phyloP scores from a whole-genome alignment of 495 filamentous ascomycete species.

The Lepidopterella palustris region DNA sequence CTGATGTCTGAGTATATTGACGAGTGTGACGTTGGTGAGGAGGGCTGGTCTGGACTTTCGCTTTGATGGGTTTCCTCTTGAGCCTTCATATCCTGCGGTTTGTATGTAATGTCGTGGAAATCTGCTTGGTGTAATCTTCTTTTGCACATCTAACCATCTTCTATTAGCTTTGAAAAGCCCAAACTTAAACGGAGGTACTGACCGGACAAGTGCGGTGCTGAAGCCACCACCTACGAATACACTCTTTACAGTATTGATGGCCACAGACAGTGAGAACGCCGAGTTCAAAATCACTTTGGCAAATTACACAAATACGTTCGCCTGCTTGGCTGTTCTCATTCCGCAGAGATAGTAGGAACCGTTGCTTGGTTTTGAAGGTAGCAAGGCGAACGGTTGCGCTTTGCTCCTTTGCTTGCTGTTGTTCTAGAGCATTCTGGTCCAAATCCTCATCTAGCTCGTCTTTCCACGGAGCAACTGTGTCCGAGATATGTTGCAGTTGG shows the following conservation, averaged over 20 bases:
- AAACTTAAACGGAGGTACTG: neutral
- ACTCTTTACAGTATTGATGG: slow-evolving; percentile 84
- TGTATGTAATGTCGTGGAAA: slow-evolving; percentile 77
- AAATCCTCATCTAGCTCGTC: slow-evolving; percentile 46
- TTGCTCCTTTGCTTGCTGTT: slow-evolving; percentile 41
- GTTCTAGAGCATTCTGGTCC: slow-evolving; percentile 34
- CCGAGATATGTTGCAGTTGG: slow-evolving; percentile 81
- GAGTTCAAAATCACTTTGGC: slow-evolving; percentile 60
- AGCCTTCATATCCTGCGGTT: slow-evolving; percentile 62
- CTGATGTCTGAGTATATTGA: slow-evolving; percentile 75
- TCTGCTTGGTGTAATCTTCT: slow-evolving; percentile 51
- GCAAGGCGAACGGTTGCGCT: slow-evolving; percentile 49
- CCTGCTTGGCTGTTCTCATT: slow-evolving; percentile 50
- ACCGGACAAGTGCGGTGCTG: slow-evolving; percentile 33
- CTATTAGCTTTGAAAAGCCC: neutral
- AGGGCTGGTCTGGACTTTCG: slow-evolving; percentile 4
- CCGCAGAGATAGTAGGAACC: slow-evolving; percentile 61
- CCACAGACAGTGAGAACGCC: slow-evolving; percentile 87
- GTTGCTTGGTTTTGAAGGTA: slow-evolving; percentile 57
- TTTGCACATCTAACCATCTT: slow-evolving; percentile 61
- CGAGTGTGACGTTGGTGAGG: slow-evolving; percentile 25
- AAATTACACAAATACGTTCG: slow-evolving; percentile 70
- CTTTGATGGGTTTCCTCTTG: slow-evolving; percentile 53
- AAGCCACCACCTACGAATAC: slow-evolving; percentile 65
- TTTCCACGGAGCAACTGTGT: slow-evolving; percentile 70